Conservation (phyloP, 257 asterid genomes). For the Solanum microdontum region DNA sequence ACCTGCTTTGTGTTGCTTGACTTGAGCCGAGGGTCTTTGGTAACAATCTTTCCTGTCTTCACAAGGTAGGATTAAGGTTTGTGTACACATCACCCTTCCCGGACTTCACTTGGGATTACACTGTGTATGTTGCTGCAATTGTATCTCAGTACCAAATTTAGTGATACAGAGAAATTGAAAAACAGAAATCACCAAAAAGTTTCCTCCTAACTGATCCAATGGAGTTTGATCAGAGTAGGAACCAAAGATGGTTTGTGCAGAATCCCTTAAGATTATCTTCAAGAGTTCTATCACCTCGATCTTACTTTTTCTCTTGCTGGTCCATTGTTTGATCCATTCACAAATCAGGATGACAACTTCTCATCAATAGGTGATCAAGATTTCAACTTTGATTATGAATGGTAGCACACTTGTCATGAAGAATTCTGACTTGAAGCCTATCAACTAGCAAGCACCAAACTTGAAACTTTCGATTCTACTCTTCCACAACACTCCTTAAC, state of each 20-base stretch:
- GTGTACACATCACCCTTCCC: not conserved
- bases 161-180: not conserved
- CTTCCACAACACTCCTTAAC: too few species aligned
- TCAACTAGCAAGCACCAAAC: not conserved
- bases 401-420: too few species aligned
- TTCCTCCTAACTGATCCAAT: not conserved
- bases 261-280: constrained; percentile 32
- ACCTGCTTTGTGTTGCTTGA: not conserved
- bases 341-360: not conserved
- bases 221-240: not conserved
- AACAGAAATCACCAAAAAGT: not conserved
- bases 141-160: not conserved
- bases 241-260: not conserved
- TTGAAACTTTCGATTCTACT: too few species aligned
- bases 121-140: not conserved
- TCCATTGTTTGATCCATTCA: too few species aligned
- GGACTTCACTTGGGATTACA: not conserved
- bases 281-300: constrained; percentile 45
- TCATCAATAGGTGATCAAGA: not conserved
- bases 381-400: not conserved
- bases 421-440: not conserved
- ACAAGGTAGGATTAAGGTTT: not conserved
- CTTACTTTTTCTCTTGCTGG: constrained; percentile 6
- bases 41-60: not conserved
- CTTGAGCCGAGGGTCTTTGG: not conserved